These are phyloP conservation scores for Sistotremastrum suecicum DNA, from an alignment of 768 basidiomycete species.

Conservation along the genomic window DNA sequence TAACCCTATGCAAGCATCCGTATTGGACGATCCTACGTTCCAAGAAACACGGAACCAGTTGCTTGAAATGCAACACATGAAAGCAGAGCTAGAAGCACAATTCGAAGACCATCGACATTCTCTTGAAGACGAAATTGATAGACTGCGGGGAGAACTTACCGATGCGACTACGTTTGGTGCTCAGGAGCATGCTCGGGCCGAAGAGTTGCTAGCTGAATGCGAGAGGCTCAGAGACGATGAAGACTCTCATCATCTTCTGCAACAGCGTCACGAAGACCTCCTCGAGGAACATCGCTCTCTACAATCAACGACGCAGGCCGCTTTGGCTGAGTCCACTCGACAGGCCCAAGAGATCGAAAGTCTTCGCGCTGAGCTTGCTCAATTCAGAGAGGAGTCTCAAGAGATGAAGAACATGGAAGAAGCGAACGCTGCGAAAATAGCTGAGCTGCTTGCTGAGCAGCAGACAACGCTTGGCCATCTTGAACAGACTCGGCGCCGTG, in stretches of 20 bases:
- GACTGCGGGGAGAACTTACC: constrained; percentile 31
- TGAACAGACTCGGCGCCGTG: constrained; percentile 60
- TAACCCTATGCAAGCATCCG: constrained; percentile 32
- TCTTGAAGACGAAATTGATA: constrained; percentile 42
- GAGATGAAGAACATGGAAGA: constrained; percentile 55
- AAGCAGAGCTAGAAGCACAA: constrained; percentile 37
- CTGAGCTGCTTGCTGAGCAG: constrained; percentile 60
- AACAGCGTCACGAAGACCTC: constrained; percentile 48
- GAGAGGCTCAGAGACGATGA: constrained; percentile 45
- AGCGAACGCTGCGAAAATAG: constrained; percentile 47
- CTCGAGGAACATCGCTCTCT: constrained; percentile 28
- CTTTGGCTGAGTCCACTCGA: constrained; percentile 55
- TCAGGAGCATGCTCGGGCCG: constrained; percentile 37
- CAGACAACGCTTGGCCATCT: constrained; percentile 53
- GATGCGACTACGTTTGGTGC: constrained; percentile 23
- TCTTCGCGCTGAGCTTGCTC: constrained; percentile 47
- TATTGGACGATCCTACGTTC: constrained; percentile 63
- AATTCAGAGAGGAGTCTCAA: constrained; percentile 46
- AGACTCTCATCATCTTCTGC: constrained; percentile 45
- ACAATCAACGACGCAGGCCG: constrained; percentile 43
- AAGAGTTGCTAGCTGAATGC: constrained; percentile 45
- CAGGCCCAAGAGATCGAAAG: constrained; percentile 45
- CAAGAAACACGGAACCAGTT: constrained; percentile 61
- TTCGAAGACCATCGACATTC: constrained; percentile 45
- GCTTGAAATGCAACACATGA: constrained; percentile 40